Conservation (phyloP, 805 yeast species). For the Cyberlindnera sargentensis region DNA sequence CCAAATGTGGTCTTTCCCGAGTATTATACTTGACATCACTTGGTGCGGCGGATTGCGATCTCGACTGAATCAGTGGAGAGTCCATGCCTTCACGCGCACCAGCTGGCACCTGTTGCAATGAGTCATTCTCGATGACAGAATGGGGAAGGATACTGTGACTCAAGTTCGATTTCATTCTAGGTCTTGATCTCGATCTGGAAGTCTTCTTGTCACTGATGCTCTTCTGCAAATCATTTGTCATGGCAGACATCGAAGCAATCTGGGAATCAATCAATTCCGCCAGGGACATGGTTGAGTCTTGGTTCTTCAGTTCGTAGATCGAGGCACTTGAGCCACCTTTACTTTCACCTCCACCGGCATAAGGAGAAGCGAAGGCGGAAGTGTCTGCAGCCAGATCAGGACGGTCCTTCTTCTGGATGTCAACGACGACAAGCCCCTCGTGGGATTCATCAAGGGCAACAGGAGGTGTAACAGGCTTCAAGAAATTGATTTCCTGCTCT, state of each 20-base stretch:
- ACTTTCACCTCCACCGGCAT: not conserved
- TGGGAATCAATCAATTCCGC: slow-evolving; percentile 26
- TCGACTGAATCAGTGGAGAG: slow-evolving; percentile 27
- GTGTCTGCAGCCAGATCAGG: slow-evolving; percentile 1
- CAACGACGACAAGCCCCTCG: slow-evolving; percentile 20
- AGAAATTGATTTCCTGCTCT: slow-evolving; percentile 2
- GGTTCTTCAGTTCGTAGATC: slow-evolving; percentile 18
- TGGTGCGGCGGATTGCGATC: slow-evolving; percentile 21
- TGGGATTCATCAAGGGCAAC: slow-evolving; percentile 13
- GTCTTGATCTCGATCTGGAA: slow-evolving; percentile 15
- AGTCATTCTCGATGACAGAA: slow-evolving; percentile 31
- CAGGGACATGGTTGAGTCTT: slow-evolving; percentile 16
- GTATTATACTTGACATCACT: not conserved
- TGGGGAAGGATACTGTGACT: slow-evolving; percentile 23
- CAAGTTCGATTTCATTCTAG: slow-evolving; percentile 6
- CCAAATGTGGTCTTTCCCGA: slow-evolving; percentile 48
- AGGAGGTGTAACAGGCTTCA: slow-evolving; percentile 1
- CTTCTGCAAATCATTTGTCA: slow-evolving; percentile 16
- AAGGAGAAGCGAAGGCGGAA: not conserved
- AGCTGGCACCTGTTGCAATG: slow-evolving; percentile 36
- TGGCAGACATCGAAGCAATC: slow-evolving; percentile 22
- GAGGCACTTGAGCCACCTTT: slow-evolving; percentile 4
- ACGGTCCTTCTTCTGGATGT: slow-evolving; percentile 8
- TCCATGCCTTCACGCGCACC: slow-evolving; percentile 36
- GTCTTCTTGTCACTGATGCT: slow-evolving; percentile 8